Percentiles rank a stretch among this genome's conserved stretches.
Conservation (phyloP, 331 rosid genomes). For the Pyracantha coccinea region DNA sequence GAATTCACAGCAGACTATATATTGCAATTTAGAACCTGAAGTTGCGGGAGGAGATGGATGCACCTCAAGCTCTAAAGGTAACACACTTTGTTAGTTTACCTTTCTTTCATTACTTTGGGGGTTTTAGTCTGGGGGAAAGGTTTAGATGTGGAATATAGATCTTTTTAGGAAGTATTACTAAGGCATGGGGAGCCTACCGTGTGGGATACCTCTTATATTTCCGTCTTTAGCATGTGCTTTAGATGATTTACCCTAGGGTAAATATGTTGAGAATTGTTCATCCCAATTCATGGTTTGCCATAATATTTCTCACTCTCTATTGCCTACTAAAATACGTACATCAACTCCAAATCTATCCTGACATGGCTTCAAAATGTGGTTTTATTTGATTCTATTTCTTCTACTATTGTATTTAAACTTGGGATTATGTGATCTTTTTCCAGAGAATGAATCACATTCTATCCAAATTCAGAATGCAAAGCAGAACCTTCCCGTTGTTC, state of each 20-base stretch:
- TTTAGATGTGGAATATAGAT: too few relatives aligned
- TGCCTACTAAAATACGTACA: not conserved
- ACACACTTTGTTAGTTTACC: conserved; percentile 1
- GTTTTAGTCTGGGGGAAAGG: too few relatives aligned
- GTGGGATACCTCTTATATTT: too few relatives aligned
- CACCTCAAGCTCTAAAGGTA: conserved; percentile 43
- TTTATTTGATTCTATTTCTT: not conserved
- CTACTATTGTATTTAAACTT: not conserved
- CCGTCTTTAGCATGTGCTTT: too few relatives aligned
- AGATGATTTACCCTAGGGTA: too few relatives aligned
- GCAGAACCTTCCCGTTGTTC: conserved; percentile 28
- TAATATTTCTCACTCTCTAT: not conserved
- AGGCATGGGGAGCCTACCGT: too few relatives aligned
- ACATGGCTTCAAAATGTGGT: not conserved
- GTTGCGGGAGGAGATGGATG: conserved; percentile 30
- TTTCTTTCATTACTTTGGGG: not conserved
- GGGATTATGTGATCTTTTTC: conserved; percentile 12
- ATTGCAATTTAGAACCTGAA: conserved; percentile 38
- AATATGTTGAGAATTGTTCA: not conserved
- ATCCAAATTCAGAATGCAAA: conserved; percentile 40
- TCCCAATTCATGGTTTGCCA: not conserved
- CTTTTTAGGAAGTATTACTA: too few relatives aligned
- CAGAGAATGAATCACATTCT: conserved; percentile 52
- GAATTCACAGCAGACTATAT: conserved; percentile 35
- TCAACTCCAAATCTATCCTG: not conserved